Base-by-base conservation (phyloP, 176 grass and related monocot species). In the Canna indica region DNA sequence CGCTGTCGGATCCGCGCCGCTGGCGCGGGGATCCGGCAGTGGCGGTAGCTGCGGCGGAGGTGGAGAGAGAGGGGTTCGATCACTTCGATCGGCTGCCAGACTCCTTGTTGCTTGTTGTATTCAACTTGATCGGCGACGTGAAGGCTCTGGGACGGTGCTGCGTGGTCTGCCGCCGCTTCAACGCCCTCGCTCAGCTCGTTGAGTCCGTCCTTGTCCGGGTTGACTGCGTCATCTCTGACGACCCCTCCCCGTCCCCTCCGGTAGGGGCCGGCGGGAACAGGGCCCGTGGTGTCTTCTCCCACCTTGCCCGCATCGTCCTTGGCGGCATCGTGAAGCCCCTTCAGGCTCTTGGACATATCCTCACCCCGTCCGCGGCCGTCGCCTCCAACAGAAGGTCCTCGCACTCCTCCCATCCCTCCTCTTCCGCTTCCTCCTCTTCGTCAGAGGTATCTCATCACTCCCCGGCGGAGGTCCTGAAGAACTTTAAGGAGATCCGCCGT, bases 131-230 rank as follows among this genome's bases (percentile, higher is more conserved):
- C 80, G 82, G 80, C 68, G 94, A 97, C 79, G 89, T 97, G 22
- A 97, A 97, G 86, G 83, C 84, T 27, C 89, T 97, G 45, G 89
- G 88, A 75, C 88, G 94, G 65, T 92, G 83, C 86, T 87, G 79
- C 57, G 72, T 93, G 36, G 78, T 97, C 62, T 97, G 86, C 30
- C 89, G 82, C 75, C 89, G 89, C 63, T 97, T 97, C 79, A 82
- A 83, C 59, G 68, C 69, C 64, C 78, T 97, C 72, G 75, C 90
- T 8, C 86, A 84, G 0, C 86, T 97, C 75, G 94, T 97, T 30
- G 89, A 90, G 79, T 46, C 41, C 68, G 68, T 70, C 26, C 27
- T 70, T 16, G 68, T 70, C 26, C 68, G 45, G 25, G 45, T 70
- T 44, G 68, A 70, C 26, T 70, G 68, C 44, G 68, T 70, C 45